phyloP scores from a whole-genome alignment of 768 basidiomycete genomes.

The Mycena sanguinolenta region DNA sequence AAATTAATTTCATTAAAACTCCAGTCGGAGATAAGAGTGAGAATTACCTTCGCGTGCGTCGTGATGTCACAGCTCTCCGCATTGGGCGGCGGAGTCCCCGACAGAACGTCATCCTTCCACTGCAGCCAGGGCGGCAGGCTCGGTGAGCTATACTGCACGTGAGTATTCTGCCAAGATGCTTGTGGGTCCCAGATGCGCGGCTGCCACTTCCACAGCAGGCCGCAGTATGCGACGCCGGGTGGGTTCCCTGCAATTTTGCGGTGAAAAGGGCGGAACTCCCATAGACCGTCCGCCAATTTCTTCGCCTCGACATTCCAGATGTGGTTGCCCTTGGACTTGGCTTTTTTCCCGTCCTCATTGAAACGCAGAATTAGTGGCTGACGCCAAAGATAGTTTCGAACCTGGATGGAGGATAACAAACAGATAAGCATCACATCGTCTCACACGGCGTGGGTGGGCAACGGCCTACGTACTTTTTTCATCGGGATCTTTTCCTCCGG shows the following conservation, averaged over 20 bases:
- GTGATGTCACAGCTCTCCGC: conserved; percentile 83
- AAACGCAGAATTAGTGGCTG: conserved; percentile 95
- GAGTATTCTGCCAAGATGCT: conserved; percentile 82
- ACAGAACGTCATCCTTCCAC: conserved; percentile 88
- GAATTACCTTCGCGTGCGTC: conserved; percentile 77
- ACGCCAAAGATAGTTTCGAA: conserved; percentile 96
- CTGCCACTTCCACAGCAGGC: conserved; percentile 88
- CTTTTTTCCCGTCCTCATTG: conserved; percentile 99
- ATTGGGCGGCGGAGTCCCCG: conserved; percentile 83
- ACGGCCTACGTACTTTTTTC: conserved; percentile 82
- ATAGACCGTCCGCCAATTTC: conserved; percentile 79
- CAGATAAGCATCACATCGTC: conserved; percentile 28
- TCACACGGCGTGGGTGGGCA: conserved; percentile 17
- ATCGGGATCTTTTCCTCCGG: conserved; percentile 95
- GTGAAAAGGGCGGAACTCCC: conserved; percentile 91
- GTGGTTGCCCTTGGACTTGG: conserved; percentile 99
- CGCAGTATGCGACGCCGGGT: conserved; percentile 84
- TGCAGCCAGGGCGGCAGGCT: conserved; percentile 87
- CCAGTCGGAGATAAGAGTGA: conserved; percentile 14
- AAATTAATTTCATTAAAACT: conserved; percentile 29
- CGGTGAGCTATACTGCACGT: conserved; percentile 86
- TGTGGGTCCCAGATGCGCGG: conserved; percentile 98
- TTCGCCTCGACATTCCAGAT: conserved; percentile 99
- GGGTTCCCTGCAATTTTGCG: conserved; percentile 90
- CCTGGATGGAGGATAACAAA: conserved; percentile 58